A percentile compares a stretch with the other conserved stretches of the same genome.
Conservation (phyloP, 257 asterid species). For the Solanum arcanum region DNA sequence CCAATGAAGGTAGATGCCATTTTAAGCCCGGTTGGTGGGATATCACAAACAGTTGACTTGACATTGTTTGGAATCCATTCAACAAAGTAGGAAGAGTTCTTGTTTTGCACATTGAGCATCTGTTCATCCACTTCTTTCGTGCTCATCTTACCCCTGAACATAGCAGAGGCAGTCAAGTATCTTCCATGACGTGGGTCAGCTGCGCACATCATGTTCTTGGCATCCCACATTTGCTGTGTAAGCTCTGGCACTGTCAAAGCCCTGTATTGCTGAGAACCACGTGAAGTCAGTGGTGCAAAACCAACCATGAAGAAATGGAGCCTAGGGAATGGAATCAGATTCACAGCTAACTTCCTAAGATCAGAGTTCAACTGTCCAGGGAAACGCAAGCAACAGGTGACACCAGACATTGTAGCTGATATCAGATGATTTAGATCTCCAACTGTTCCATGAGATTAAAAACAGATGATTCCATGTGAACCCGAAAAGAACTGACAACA, state of each 20-base stretch:
- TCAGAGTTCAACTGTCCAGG: slow-evolving; percentile 2
- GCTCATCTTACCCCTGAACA: slow-evolving; percentile 28
- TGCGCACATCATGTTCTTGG: slow-evolving; percentile 1
- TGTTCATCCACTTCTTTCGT: not conserved
- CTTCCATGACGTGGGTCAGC: not conserved
- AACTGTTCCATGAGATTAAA: not conserved
- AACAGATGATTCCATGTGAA: not conserved
- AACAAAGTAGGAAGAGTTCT: slow-evolving; percentile 1
- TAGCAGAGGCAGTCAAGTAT: slow-evolving; percentile 1
- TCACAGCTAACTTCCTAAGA: not conserved
- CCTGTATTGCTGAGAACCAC: slow-evolving; percentile 2
- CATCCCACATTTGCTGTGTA: not conserved
- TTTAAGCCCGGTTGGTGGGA: slow-evolving; percentile 32
- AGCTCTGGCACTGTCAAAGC: not conserved
- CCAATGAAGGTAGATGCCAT: slow-evolving; percentile 39
- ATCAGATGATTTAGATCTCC: not conserved
- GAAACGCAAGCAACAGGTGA: not conserved
- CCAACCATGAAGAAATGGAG: slow-evolving; percentile 1
- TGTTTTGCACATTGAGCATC: not conserved
- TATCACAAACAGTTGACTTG: slow-evolving; percentile 35
- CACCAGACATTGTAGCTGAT: slow-evolving; percentile 1
- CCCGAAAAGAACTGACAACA: too few relatives aligned
- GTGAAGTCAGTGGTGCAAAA: not conserved
- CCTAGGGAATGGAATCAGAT: not conserved
- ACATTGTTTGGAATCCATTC: slow-evolving; percentile 32